Evolutionary conservation across 75 land plant genomes (phyloP), one percentile per base, ranked within the genome.

Genomic region (Selaginella tamariscina): DNA sequence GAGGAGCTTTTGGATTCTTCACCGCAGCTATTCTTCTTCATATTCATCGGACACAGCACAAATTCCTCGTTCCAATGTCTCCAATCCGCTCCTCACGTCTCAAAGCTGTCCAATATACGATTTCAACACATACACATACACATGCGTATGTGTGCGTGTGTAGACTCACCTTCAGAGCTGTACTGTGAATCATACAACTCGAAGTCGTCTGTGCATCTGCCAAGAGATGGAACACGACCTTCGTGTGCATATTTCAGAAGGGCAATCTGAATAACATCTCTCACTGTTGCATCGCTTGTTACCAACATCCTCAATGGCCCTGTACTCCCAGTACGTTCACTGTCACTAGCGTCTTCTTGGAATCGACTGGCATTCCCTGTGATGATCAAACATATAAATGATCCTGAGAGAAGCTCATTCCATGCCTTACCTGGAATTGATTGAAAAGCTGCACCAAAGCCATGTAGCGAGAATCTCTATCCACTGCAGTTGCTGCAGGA

Each of bases 341-440:
- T 8, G 62, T 59, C n/a, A 59, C 62, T 2, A 59, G 26, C 8
- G 26, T 26, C 62, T 59, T 59, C 24, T 59, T 59, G 21, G 62
- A 8, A 59, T 59, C 62, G 23, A 59, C n/a, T n/a, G 62, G 62
- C 62, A 59, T 59, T 21, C 62, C 62, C 62, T 59, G 62, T 11
- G 20, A 49, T 11, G 54, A 20, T 49, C 54, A 11, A 11, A 11
- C 54, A 20, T 20, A 49, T 49, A 49, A 49, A 49, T 49, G 18
- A 49, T 49, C n/a, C n/a, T n/a, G n/a, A n/a, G n/a, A n/a, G n/a
- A n/a, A n/a, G n/a, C n/a, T n/a, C n/a, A n/a, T n/a, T n/a, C n/a
- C n/a, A n/a, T n/a, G n/a, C n/a, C n/a, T 5, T 59, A 59, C 62
- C 62, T 59, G 62, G 62, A 59, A 59, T n/a, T 59, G 62, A 59